Base-by-base conservation (phyloP, 495 filamentous ascomycete genomes). In the Hypoxylon rickii region DNA sequence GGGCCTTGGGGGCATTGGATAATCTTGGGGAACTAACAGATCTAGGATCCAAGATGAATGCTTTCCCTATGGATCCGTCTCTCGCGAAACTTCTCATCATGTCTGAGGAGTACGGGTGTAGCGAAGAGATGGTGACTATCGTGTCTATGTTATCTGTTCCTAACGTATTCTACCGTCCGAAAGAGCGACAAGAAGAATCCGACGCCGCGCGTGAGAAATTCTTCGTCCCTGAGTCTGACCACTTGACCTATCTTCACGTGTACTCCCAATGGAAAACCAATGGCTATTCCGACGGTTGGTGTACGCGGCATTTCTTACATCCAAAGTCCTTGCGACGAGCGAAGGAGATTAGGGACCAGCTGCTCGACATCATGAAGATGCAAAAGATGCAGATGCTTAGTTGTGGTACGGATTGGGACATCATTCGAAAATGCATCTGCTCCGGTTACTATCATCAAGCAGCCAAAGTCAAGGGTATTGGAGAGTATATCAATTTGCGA, bases 101-200 rank as follows among this genome's bases (percentile, higher is more conserved):
- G 34, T 85, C 87, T 3, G 82, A 86, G 13, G 87, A 88, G 50
- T 97, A 96, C 66, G 86, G 79, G 15, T 99, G 95, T 73, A 93
- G 89, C 69, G 94, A 97, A 68, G 95, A 99, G 69, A 96, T 99
- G 88, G 78, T 97, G 18, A 97, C 92, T 1, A 97, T 99, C 55
- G 95, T 97, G 15, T 92, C 91, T 19, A 97, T 99, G 95, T 83
- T 99, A 12, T 96, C 90, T 2, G 95, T 97, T 0, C 94, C 95
- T 10, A 92, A 83, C 59, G 94, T 97, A 33, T 99, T 97, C 77
- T 97, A 96, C 71, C 90, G 95, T 13, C 95, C 95, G 7, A 97
- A 96, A 63, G 95, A 99, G 69, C 88, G 95, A 0, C 90, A 96
- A 63, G 95, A 97, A 60, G 95, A 99, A 74, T 92, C 92, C 12